Conservation (phyloP, 1,284 basidiomycete species). For the Papiliotrema fonsecae region DNA sequence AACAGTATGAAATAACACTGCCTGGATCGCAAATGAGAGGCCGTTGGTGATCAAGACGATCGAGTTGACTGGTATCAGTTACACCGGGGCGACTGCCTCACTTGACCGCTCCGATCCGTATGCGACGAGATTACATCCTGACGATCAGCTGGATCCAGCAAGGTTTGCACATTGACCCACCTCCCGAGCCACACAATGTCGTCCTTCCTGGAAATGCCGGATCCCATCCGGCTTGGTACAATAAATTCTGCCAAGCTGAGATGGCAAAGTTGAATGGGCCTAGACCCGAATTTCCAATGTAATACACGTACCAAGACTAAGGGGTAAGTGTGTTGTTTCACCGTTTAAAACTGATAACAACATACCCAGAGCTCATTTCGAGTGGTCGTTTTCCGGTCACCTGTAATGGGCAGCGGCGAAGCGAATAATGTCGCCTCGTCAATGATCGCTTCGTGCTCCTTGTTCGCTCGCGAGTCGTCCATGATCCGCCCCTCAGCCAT, state of each 20-base stretch:
- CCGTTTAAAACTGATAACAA: conserved; percentile 1
- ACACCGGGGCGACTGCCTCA: conserved; percentile 10
- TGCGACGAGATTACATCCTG: conserved; percentile 31
- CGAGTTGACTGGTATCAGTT: conserved; percentile 55
- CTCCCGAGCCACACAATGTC: conserved; percentile 29
- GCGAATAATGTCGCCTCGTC: conserved; percentile 40
- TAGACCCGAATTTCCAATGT: conserved; percentile 42
- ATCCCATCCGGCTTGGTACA: conserved; percentile 40
- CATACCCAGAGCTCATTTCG: conserved; percentile 39
- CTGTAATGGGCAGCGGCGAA: conserved; percentile 34
- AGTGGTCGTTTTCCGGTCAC: conserved; percentile 34
- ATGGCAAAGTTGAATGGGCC: conserved; percentile 46
- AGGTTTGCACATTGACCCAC: conserved; percentile 1
- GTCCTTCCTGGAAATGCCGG: conserved; percentile 31
- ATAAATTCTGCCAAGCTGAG: conserved; percentile 41
- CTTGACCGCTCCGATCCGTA: conserved; percentile 31
- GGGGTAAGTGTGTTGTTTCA: neutral
- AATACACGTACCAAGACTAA: conserved; percentile 41
- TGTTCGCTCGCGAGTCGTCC: no score
- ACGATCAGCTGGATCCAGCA: neutral
- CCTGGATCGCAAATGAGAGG: conserved; percentile 62
- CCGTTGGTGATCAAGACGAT: conserved; percentile 71
- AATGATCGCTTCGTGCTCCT: neutral
- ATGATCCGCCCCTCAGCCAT: no score
- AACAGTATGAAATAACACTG: conserved; percentile 51